Evolutionary conservation across 176 grass and related monocot genomes (phyloP).

Genomic region (Dendrocalamus sinicus): DNA sequence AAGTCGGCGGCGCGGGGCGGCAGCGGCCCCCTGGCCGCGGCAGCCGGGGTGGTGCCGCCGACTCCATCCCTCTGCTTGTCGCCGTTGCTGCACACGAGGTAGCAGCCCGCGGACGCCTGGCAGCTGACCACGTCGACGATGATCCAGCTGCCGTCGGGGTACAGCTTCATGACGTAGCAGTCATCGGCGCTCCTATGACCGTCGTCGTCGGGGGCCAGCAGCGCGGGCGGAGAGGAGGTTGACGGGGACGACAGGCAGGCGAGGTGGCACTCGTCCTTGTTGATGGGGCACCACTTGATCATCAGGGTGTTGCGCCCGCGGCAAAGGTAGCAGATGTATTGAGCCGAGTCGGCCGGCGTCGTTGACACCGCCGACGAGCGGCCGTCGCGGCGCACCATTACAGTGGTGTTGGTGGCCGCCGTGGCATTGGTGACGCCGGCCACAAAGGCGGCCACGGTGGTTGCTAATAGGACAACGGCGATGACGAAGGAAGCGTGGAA

Average conservation of each 20-base stretch:
- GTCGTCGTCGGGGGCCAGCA: background rate
- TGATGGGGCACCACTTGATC: constrained; percentile 38
- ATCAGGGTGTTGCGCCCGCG: constrained; percentile 27
- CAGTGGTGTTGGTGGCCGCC: background rate
- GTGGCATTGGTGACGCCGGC: background rate
- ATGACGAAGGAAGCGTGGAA: background rate
- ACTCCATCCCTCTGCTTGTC: background rate
- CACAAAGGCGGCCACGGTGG: too few species aligned
- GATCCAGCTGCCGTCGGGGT: constrained; percentile 42
- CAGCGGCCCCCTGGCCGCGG: background rate
- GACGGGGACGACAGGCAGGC: constrained; percentile 30
- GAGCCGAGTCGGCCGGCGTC: background rate
- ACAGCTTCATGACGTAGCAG: constrained; percentile 57
- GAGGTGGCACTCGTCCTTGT: constrained; percentile 39
- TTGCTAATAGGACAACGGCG: background rate
- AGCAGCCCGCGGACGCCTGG: constrained; percentile 28
- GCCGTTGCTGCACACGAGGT: constrained; percentile 35
- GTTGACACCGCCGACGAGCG: background rate
- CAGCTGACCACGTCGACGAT: constrained; percentile 10
- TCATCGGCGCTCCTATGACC: background rate
- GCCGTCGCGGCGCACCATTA: background rate
- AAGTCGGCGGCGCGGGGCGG: constrained; percentile 8
- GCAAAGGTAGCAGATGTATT: constrained; percentile 59
- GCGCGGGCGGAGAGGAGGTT: background rate
- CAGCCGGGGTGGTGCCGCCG: background rate